Conservation (phyloP, 345 rosid species). For the Citrus reticulata region DNA sequence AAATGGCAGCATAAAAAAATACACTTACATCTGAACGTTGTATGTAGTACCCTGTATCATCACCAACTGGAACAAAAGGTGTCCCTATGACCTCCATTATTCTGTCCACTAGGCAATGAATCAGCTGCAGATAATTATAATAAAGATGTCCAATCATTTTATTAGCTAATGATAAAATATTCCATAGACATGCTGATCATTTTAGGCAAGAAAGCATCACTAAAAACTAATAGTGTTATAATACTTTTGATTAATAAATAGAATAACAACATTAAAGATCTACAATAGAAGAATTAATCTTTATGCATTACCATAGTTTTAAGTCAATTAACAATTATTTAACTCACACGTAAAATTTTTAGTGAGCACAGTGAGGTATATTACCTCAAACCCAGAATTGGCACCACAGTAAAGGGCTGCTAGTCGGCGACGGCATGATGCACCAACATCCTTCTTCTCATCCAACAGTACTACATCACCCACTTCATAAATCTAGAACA, state of each 20-base stretch:
- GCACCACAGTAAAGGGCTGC: slow-evolving; percentile 86
- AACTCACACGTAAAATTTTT: not conserved
- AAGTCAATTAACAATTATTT: not conserved
- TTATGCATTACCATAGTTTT: not conserved
- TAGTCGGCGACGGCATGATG: slow-evolving; percentile 61
- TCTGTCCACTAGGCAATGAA: slow-evolving; percentile 87
- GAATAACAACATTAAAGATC: not conserved
- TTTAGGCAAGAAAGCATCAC: not conserved
- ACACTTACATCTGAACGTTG: slow-evolving; percentile 59
- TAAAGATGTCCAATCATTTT: not conserved
- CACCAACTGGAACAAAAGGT: slow-evolving; percentile 54
- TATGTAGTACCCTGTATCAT: slow-evolving; percentile 59
- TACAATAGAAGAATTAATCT: not conserved
- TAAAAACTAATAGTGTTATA: not conserved
- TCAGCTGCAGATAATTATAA: slow-evolving; percentile 46
- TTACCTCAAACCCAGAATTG: slow-evolving; percentile 96
- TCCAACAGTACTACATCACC: slow-evolving; percentile 67
- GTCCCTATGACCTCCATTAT: slow-evolving; percentile 82
- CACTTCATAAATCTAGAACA: slow-evolving; percentile 73
- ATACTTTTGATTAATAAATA: not conserved
- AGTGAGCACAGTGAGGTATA: not conserved
- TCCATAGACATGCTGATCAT: not conserved
- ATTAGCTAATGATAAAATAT: not conserved
- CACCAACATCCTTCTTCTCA: slow-evolving; percentile 76
- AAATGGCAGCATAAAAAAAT: not conserved